Conservation (phyloP, 176 grass and related monocot genomes). For the Calamus simplicifolius region DNA sequence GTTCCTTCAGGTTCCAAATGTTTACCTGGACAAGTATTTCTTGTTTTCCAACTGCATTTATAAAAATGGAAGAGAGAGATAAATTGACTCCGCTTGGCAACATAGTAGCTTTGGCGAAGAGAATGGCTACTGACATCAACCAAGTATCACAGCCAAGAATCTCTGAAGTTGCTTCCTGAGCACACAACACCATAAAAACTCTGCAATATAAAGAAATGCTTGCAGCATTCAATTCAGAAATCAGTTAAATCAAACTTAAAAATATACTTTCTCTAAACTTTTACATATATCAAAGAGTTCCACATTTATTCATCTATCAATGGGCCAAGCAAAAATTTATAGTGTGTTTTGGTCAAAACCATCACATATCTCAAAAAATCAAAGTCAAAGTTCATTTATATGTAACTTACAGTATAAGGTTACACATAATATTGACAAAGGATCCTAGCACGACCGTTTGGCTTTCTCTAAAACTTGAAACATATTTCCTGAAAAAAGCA, state of each 20-base stretch:
- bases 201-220: slow-evolving; percentile 26
- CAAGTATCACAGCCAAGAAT: slow-evolving; percentile 58
- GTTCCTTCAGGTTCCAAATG: too few relatives aligned
- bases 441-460: slow-evolving; percentile 51
- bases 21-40: slow-evolving; percentile 95
- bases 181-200: slow-evolving; percentile 86
- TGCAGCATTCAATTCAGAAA: too few relatives aligned
- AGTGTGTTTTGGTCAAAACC: too few relatives aligned
- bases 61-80: slow-evolving; percentile 85
- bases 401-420: too few relatives aligned
- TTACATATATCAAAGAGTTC: too few relatives aligned
- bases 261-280: too few relatives aligned
- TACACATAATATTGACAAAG: slow-evolving; percentile 71
- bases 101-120: slow-evolving; percentile 91
- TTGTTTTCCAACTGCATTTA: slow-evolving; percentile 81
- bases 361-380: neutral
- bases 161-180: slow-evolving; percentile 91
- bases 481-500: slow-evolving; percentile 45
- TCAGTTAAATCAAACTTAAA: too few relatives aligned
- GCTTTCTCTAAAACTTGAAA: slow-evolving; percentile 77
- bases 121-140: slow-evolving; percentile 90
- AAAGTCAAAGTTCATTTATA: too few relatives aligned
- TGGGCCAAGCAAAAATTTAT: too few relatives aligned
- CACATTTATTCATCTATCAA: too few relatives aligned
- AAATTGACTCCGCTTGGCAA: slow-evolving; percentile 92